Evolutionary conservation across 2,329 filamentous ascomycete genomes (phyloP).

Genomic region (Rutstroemia sp.): DNA sequence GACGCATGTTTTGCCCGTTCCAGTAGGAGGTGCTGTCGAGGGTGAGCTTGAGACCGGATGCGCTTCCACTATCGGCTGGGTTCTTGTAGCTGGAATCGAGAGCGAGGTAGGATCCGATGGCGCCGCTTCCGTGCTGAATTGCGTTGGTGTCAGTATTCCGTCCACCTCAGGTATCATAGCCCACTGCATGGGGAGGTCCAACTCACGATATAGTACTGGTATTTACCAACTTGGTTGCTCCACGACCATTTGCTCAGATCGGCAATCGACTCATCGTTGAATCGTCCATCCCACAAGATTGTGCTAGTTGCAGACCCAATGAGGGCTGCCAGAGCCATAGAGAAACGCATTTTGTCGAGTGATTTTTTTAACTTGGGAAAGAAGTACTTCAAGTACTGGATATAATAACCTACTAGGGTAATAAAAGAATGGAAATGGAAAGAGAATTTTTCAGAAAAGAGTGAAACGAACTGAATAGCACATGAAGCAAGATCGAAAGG

Average conservation of each 20-base stretch:
- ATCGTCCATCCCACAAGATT: conserved; percentile 58
- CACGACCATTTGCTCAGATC: conserved; percentile 58
- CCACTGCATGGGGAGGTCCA: background rate
- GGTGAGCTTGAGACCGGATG: conserved; percentile 61
- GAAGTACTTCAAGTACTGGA: conserved; percentile 3
- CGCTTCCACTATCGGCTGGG: conserved; percentile 48
- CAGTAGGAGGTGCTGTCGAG: conserved; percentile 58
- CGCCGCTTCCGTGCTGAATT: conserved; percentile 46
- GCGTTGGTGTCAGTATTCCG: conserved; percentile 2
- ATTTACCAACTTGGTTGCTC: conserved; percentile 60
- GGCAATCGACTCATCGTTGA: conserved; percentile 49
- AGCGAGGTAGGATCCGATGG: conserved; percentile 33
- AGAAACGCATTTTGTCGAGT: conserved; percentile 19
- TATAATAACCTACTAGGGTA: background rate
- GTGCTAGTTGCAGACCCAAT: conserved; percentile 32
- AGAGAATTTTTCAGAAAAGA: background rate
- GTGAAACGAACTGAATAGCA: conserved; percentile 10
- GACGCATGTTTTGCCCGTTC: conserved; percentile 66
- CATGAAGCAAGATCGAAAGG: conserved; percentile 1
- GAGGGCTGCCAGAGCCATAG: conserved; percentile 18
- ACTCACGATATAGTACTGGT: conserved; percentile 62
- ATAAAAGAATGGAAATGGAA: background rate
- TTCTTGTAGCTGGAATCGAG: conserved; percentile 43
- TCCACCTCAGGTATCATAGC: background rate
- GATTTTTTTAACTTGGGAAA: background rate